Conservation (phyloP, 768 basidiomycete genomes). For the Xerocomellus intermedius region DNA sequence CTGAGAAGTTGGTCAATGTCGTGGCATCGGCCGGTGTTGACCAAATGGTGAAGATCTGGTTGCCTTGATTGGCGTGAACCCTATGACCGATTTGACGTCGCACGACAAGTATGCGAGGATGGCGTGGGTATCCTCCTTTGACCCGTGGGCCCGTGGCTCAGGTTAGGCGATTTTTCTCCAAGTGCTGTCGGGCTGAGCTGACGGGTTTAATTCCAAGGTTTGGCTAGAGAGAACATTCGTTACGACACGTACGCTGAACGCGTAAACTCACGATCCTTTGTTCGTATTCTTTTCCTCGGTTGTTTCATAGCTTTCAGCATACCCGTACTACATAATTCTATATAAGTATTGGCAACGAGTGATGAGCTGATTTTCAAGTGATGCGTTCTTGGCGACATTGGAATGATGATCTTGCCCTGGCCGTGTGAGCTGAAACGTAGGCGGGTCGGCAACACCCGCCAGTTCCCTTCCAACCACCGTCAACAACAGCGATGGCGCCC, state of each 20-base stretch:
- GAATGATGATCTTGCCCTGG: background rate
- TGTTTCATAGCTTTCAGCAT: conserved; percentile 28
- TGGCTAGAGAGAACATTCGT: conserved; percentile 16
- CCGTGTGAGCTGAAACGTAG: conserved; percentile 27
- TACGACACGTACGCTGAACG: conserved; percentile 24
- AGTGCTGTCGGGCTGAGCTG: conserved; percentile 4
- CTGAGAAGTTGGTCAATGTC: conserved; percentile 65
- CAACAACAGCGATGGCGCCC: conserved; percentile 62
- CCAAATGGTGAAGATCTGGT: conserved; percentile 64
- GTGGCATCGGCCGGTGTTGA: conserved; percentile 69
- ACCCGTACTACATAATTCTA: conserved; percentile 36
- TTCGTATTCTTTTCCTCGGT: conserved; percentile 12
- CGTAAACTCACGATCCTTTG: conserved; percentile 33
- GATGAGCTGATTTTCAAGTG: conserved; percentile 1
- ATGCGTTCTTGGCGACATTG: too few species aligned
- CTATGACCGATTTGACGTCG: background rate
- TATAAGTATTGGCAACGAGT: conserved; percentile 21
- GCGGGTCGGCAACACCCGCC: conserved; percentile 30
- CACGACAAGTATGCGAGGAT: conserved; percentile 8
- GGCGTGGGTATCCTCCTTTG: conserved; percentile 17
- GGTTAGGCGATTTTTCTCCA: conserved; percentile 11
- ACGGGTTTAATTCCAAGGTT: conserved; percentile 5
- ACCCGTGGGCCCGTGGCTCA: background rate
- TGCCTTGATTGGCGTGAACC: conserved; percentile 41
- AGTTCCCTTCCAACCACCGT: conserved; percentile 27